phyloP scores from a whole-genome alignment of 116 monocot genomes.

The Phalaenopsis hybrid region DNA sequence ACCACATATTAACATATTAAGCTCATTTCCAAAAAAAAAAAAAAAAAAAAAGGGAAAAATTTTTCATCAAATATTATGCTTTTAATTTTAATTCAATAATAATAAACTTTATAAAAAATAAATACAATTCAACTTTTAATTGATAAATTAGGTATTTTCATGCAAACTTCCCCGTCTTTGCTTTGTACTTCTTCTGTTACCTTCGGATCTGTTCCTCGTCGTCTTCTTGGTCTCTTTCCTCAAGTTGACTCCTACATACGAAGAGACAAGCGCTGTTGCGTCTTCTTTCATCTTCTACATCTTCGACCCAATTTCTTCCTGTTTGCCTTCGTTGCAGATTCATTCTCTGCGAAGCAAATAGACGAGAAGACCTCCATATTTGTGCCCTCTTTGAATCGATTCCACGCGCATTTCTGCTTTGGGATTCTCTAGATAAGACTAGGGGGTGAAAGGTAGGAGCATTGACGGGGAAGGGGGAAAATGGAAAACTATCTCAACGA shows the following conservation, averaged over 20 bases:
- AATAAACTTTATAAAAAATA: no score
- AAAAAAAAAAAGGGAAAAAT: no score
- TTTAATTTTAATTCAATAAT: no score
- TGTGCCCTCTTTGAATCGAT: neutral
- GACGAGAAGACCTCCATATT: neutral
- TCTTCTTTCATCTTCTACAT: neutral
- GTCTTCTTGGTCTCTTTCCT: neutral
- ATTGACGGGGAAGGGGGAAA: neutral
- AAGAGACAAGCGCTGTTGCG: neutral
- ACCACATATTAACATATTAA: no score
- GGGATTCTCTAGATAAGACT: neutral
- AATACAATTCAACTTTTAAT: no score
- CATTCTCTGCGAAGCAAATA: neutral
- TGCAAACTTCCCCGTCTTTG: no score
- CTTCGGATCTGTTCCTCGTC: neutral
- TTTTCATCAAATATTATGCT: no score
- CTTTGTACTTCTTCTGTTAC: no score
- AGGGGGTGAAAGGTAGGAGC: neutral
- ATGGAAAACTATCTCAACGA: conserved; percentile 62
- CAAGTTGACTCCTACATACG: neutral
- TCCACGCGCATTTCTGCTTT: neutral
- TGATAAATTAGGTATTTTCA: no score
- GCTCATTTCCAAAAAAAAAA: no score
- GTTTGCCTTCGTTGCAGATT: neutral
- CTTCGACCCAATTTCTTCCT: neutral